These are phyloP conservation scores for Crucihimalaya himalaica DNA, from an alignment of 345 rosid species.

Conservation along the genomic window DNA sequence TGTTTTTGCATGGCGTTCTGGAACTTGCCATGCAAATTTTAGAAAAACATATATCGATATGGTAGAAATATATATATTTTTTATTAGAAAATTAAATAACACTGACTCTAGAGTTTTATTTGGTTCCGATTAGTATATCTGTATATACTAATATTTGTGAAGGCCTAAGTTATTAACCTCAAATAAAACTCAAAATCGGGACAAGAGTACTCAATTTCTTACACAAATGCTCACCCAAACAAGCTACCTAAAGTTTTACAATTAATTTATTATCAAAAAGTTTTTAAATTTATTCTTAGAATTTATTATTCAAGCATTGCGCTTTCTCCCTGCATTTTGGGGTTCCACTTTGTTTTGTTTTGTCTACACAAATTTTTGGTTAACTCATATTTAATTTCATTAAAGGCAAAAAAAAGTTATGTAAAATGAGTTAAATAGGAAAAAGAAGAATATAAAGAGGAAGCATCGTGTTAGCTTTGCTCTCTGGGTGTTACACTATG, in stretches of 20 bases:
- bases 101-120: background rate
- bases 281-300: background rate
- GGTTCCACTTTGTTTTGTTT: slow-evolving; percentile 41
- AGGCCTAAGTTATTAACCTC: background rate
- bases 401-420: slow-evolving; percentile 25
- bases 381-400: slow-evolving; percentile 26
- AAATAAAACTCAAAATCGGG: background rate
- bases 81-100: background rate
- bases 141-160: background rate
- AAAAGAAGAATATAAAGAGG: slow-evolving; percentile 26
- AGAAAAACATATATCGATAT: background rate
- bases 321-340: slow-evolving; percentile 41
- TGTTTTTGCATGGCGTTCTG: slow-evolving; percentile 19
- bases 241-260: background rate
- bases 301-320: slow-evolving; percentile 5
- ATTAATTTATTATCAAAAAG: background rate
- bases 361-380: slow-evolving; percentile 24
- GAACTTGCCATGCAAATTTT: background rate
- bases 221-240: background rate
- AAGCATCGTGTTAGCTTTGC: slow-evolving; percentile 34
- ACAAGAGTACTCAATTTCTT: background rate
- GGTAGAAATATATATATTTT: background rate
- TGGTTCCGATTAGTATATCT: background rate
- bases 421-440: slow-evolving; percentile 9
- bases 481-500: slow-evolving; percentile 45